These are phyloP conservation scores for Heliosperma pusillum DNA, from an alignment of 148 eudicot genomes.

Conservation along the genomic window DNA sequence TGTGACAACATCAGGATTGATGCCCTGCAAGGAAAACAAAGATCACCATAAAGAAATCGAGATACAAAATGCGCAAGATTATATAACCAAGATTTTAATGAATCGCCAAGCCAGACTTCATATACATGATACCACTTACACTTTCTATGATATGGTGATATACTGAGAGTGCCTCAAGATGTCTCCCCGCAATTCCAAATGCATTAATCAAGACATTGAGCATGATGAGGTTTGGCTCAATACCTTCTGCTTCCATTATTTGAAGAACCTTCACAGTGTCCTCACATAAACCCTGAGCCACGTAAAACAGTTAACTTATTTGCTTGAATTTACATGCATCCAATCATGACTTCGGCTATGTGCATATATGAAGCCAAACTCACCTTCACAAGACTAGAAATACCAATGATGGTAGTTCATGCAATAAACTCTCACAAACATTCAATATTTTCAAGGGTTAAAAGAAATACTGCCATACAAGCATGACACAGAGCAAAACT, in stretches of 20 bases:
- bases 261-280: slow-evolving; percentile 88
- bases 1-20: slow-evolving; percentile 82
- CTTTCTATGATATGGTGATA: slow-evolving; percentile 70
- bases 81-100: background rate
- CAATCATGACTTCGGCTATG: background rate
- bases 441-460: background rate
- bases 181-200: slow-evolving; percentile 76
- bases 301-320: background rate
- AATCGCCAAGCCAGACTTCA: background rate
- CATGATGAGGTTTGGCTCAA: slow-evolving; percentile 85
- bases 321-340: background rate
- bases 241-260: slow-evolving; percentile 90
- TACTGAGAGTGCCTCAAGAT: slow-evolving; percentile 76
- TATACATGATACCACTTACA: slow-evolving; percentile 36
- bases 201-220: slow-evolving; percentile 90
- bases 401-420: background rate
- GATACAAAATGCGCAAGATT: slow-evolving; percentile 2
- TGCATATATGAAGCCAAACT: background rate
- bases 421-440: background rate
- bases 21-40: slow-evolving; percentile 44
- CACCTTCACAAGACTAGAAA: background rate
- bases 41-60: background rate
- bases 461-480: background rate
- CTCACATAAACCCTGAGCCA: slow-evolving; percentile 80
- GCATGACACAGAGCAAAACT: background rate